Evolutionary conservation across 768 basidiomycete genomes (phyloP), one percentile per base, ranked within the genome.

Genomic region (Suillus subalutaceus): DNA sequence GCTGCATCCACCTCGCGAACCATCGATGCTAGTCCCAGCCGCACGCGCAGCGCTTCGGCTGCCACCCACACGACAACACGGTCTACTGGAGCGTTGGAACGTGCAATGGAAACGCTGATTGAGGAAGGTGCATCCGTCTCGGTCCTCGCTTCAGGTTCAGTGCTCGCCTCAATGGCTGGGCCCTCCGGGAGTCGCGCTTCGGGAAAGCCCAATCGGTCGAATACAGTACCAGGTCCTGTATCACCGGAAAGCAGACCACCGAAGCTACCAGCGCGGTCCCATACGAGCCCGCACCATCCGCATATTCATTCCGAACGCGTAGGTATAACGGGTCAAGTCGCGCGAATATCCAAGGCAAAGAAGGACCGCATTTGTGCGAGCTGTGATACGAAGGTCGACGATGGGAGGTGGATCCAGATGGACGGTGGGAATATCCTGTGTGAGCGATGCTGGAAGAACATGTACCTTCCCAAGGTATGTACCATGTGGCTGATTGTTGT

Each of bases 361-460:
- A 66, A 63, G 56, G 69, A 63, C 32, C 84, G 80, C 66, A 73
- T 79, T 16, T 97, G 96, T 73, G 78, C 88, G 60, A 85, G 88
- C 68, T 97, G 96, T 77, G 75, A 82, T 63, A 84, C 83, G 74
- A 78, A 71, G 68, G 90, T 97, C 64, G 89, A 90, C 44, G 91
- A 94, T 74, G 90, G 91, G 69, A 81, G 91, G 70, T 96, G 90
- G 94, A 90, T 93, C 67, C 84, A 82, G 73, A 89, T 88, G 78
- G 94, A 90, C 74, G 85, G 82, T n/a, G 90, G 86, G 65, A 86
- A 79, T 46, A 88, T 94, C 44, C 78, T 97, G 71, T 97, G 96
- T 76, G 96, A 96, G 73, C 79, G 78, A 71, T 96, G 96, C 76
- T 97, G 96, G 96, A 97, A 97, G 83, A 89, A 92, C 72, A 91